Evolutionary conservation across 2,329 filamentous ascomycete species (phyloP).

Genomic region (Diplodia mutila): DNA sequence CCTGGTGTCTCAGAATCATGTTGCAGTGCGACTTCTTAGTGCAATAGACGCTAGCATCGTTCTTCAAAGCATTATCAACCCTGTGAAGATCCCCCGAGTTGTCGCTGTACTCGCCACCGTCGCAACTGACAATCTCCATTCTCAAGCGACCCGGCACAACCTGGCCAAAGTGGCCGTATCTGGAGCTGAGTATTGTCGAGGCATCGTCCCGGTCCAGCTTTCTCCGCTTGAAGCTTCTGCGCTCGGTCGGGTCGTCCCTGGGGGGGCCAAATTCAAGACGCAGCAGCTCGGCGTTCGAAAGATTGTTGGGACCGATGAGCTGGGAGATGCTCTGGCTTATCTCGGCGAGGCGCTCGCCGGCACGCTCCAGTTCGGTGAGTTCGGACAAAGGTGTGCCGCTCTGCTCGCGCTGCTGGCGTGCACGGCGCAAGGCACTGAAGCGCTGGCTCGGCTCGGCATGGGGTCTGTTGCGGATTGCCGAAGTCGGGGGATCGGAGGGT

Average conservation of each 20-base stretch:
- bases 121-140: constrained; percentile 89
- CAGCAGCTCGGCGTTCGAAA: constrained; percentile 16
- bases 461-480: constrained; percentile 30
- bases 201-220: constrained; percentile 45
- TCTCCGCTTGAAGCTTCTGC: constrained; percentile 37
- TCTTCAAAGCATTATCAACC: constrained; percentile 76
- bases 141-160: constrained; percentile 78
- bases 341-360: constrained; percentile 28
- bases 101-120: constrained; percentile 72
- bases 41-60: constrained; percentile 86
- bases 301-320: constrained; percentile 17
- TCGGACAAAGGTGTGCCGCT: constrained; percentile 27
- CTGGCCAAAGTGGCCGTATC: constrained; percentile 85
- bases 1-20: constrained; percentile 80
- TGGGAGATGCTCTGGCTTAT: constrained; percentile 26
- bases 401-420: constrained; percentile 38
- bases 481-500: constrained; percentile 12
- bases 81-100: constrained; percentile 49
- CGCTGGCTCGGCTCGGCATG: constrained; percentile 42
- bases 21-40: constrained; percentile 88
- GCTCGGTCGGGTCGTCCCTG: neutral
- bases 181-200: constrained; percentile 55
- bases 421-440: constrained; percentile 35
- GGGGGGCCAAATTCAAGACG: constrained; percentile 11
- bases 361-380: constrained; percentile 27